Evolutionary conservation across 768 basidiomycete genomes (phyloP), one percentile per base, ranked within the genome.

Genomic region (Rhizopogon vinicolor): DNA sequence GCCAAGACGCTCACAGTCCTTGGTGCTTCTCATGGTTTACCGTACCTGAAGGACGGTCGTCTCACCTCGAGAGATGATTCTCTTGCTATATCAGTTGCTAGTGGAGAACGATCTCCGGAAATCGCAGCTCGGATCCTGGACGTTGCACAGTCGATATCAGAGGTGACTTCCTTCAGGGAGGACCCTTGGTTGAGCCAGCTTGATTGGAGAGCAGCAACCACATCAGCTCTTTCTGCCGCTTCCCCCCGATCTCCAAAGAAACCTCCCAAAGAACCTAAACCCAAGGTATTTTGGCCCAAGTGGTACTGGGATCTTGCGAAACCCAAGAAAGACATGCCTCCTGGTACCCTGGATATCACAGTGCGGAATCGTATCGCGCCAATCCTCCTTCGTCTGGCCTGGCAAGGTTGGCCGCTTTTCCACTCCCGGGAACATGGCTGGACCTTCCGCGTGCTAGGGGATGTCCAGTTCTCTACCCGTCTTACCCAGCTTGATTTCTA

Each of bases 221-320:
- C 28, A 35, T n/a, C 43, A n/a, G 51, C 50, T 33, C 19, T 50
- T 18, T 44, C 51, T 18, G 41, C 19, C 25, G 18, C 48, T 25
- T 18, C 51, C 37, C 19, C 51, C 18, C 53, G 63, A 19, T 56
- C 74, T 64, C 51, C 63, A 48, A 76, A 75, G 42, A 29, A 49
- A 16, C 39, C 51, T 45, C 49, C 63, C 1, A 76, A 74, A 52
- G 67, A 69, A 9, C 43, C 60, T 13, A 81, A 79, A 60, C 72
- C 74, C 3, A 77, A 77, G 10, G 78, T 85, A 0, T 53, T 76
- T n/a, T 98, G 95, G 93, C 96, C 95, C 1, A 90, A 91, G 67
- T 98, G 97, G 97, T 99, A 91, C 65, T 93, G 88, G 90, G 94
- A 98, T 25, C 81, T 92, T 3, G 76, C 87, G 3, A 85, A 78